Base-by-base conservation (phyloP, 441 rosid species). In the Adansonia grandidieri region DNA sequence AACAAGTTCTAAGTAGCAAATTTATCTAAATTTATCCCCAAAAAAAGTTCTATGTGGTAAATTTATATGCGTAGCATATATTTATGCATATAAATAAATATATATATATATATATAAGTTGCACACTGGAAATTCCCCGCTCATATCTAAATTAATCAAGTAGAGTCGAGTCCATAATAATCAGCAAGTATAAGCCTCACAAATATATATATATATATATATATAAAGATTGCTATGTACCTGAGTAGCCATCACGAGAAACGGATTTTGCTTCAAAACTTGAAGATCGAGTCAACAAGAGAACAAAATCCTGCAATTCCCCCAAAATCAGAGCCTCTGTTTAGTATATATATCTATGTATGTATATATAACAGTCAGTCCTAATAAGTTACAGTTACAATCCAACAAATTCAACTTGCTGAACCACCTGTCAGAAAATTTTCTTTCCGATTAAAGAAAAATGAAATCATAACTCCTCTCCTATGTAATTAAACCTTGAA, bases 161-260 rank as follows among this genome's bases (percentile, higher is more conserved):
- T 42, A 66, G 50, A 15, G 50, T 64, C 3, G 53, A 48, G 53
- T 48, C 53, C 47, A 24, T 7, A 48, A 48, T 11, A 48, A 2
- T 9, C 11, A 8, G 53, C 40, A 9, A 51, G 74, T 13, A 28
- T 51, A 71, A 63, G 15, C 45, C 15, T 24, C 66, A 62, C 9
- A 62, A 28, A 56, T 6, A 22, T 20, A 24, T 32, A 32, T 32
- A 32, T 32, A 32, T 32, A 2, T 32, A 32, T 28, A 14, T 28
- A 6, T 7, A 22, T 2, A n/a, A n/a, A n/a, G n/a, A n/a, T n/a
- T 54, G n/a, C 56, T 56, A 40, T 40, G 48, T 72, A 73, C 76
- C 76, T 73, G 42, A 73, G 65, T 40, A 56, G 76, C 76, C 76
- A 73, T 73, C 66, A 40, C n/a, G 4, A 58, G n/a, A 58, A 72